phyloP scores from a whole-genome alignment of 1,139 yeast species.

The Blastobotrys indianensis region DNA sequence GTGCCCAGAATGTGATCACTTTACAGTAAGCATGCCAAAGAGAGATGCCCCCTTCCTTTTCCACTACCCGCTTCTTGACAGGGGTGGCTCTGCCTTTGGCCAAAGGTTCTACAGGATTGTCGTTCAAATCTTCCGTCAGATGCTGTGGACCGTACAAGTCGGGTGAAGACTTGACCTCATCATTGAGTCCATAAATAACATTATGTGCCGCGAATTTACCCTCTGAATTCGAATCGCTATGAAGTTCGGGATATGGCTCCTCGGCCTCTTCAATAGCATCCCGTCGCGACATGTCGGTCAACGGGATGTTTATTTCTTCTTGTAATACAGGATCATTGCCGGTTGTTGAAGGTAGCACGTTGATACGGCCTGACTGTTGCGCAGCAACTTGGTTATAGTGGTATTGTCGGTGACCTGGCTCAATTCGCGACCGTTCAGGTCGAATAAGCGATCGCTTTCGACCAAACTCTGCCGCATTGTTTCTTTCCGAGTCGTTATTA shows the following conservation, averaged over 20 bases:
- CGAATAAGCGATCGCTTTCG: conserved; percentile 68
- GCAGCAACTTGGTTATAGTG: conserved; percentile 75
- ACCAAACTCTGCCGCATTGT: conserved; percentile 8
- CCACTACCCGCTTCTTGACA: conserved; percentile 9
- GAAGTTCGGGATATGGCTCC: background rate
- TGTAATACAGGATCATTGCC: conserved; percentile 60
- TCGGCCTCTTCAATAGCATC: conserved; percentile 15
- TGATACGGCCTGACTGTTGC: conserved; percentile 55
- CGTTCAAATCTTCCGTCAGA: conserved; percentile 3
- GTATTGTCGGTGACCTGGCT: conserved; percentile 64
- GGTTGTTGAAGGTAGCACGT: conserved; percentile 62
- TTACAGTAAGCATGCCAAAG: conserved; percentile 82
- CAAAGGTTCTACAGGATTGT: background rate
- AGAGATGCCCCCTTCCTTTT: conserved; percentile 37
- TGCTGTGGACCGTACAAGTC: conserved; percentile 17
- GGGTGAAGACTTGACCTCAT: conserved; percentile 38
- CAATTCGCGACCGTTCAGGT: conserved; percentile 71
- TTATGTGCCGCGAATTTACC: background rate
- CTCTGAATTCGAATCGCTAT: too few species aligned
- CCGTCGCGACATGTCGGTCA: conserved; percentile 15
- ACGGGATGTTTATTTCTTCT: conserved; percentile 32
- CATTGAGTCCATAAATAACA: conserved; percentile 51
- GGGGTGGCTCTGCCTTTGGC: conserved; percentile 5
- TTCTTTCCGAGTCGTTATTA: conserved; percentile 8
- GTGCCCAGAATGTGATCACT: conserved; percentile 85